A percentile compares a stretch with the other conserved stretches of the same genome.
phyloP scores from a whole-genome alignment of 345 rosid species.

The Noccaea bulbosa region DNA sequence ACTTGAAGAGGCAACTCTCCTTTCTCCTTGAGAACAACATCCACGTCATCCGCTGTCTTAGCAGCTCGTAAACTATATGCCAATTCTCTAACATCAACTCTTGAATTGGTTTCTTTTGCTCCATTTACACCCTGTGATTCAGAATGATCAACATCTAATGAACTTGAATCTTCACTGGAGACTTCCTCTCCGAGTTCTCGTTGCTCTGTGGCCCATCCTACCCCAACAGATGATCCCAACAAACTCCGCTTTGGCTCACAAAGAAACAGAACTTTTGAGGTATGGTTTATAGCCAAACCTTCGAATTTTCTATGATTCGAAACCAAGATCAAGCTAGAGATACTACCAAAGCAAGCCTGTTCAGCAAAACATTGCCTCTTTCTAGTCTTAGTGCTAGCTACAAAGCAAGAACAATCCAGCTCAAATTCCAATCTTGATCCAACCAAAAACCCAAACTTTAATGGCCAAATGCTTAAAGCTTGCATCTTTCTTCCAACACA shows the following conservation, averaged over 20 bases:
- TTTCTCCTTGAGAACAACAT: constrained; percentile 67
- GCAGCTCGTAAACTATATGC: constrained; percentile 61
- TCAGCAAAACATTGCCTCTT: constrained; percentile 40
- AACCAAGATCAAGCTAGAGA: constrained; percentile 43
- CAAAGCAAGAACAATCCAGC: constrained; percentile 46
- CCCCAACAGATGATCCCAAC: constrained; percentile 45
- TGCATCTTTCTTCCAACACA: constrained; percentile 55
- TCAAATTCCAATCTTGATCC: constrained; percentile 58
- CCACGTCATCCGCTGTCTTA: constrained; percentile 74
- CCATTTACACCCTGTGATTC: constrained; percentile 27
- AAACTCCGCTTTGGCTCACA: constrained; percentile 46
- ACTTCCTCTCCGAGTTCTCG: constrained; percentile 52
- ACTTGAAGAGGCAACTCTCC: constrained; percentile 72
- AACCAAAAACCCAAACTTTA: constrained; percentile 48
- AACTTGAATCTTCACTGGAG: constrained; percentile 42
- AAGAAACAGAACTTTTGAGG: constrained; percentile 42
- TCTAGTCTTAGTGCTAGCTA: constrained; percentile 39
- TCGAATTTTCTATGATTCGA: constrained; percentile 41
- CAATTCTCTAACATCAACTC: constrained; percentile 62
- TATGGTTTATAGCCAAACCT: constrained; percentile 34
- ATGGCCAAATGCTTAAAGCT: constrained; percentile 53
- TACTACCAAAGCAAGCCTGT: constrained; percentile 39
- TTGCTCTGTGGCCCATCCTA: constrained; percentile 64
- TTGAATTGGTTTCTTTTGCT: constrained; percentile 41
- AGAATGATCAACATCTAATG: constrained; percentile 35